Evolutionary conservation across 2,329 filamentous ascomycete species (phyloP).

Genomic region (Penicillium capsulatum): DNA sequence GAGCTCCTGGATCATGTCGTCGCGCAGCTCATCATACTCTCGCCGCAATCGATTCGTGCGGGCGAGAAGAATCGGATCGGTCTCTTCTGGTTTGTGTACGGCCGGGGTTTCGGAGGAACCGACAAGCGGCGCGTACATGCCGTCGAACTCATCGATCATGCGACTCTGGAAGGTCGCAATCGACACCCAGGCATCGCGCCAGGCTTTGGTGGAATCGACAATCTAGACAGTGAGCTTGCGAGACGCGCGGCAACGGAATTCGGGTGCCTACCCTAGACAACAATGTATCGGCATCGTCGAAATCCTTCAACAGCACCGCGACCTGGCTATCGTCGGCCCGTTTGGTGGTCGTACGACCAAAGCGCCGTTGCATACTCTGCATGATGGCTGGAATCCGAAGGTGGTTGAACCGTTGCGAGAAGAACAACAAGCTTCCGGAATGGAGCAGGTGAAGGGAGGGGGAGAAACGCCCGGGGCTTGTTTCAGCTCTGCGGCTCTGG

Average conservation of each 20-base stretch:
- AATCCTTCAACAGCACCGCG: slow-evolving; percentile 69
- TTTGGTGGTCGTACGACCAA: slow-evolving; percentile 64
- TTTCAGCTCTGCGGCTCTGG: slow-evolving; percentile 25
- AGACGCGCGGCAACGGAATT: slow-evolving; percentile 8
- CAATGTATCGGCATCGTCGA: slow-evolving; percentile 72
- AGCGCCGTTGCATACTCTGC: slow-evolving; percentile 62
- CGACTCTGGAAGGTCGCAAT: slow-evolving; percentile 66
- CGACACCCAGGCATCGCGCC: slow-evolving; percentile 73
- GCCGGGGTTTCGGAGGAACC: slow-evolving; percentile 58
- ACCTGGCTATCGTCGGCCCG: slow-evolving; percentile 74
- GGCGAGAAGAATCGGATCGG: slow-evolving; percentile 59
- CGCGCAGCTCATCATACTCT: slow-evolving; percentile 66
- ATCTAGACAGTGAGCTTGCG: slow-evolving; percentile 49
- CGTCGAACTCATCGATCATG: slow-evolving; percentile 63
- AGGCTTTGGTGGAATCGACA: slow-evolving; percentile 68
- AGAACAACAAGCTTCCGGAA: not conserved
- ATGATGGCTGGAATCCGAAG: slow-evolving; percentile 25
- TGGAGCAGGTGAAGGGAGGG: not conserved
- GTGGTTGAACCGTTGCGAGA: not conserved
- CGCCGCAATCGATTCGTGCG: slow-evolving; percentile 62
- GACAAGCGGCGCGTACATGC: slow-evolving; percentile 71
- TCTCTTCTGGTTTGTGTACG: slow-evolving; percentile 54
- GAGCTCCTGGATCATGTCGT: slow-evolving; percentile 68
- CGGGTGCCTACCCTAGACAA: slow-evolving; percentile 59
- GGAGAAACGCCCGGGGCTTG: slow-evolving; percentile 2